phyloP scores from a whole-genome alignment of 352 stramenopile genomes.

The Aphanomyces euteiches region DNA sequence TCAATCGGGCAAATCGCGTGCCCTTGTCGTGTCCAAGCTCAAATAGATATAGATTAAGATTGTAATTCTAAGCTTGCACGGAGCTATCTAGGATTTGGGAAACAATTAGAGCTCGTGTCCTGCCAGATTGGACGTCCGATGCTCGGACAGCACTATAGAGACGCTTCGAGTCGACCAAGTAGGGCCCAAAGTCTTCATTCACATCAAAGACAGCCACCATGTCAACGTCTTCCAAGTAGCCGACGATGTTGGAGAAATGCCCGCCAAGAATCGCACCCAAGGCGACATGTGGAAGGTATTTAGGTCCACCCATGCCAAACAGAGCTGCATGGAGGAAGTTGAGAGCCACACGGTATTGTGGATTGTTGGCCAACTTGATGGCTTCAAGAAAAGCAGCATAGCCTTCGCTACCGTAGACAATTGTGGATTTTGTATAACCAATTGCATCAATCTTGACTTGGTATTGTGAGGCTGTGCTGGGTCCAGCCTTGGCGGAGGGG shows the following conservation, averaged over 20 bases:
- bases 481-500: neutral
- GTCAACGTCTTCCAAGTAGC: conserved; percentile 21
- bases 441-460: neutral
- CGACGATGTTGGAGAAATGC: conserved; percentile 24
- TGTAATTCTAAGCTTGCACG: neutral
- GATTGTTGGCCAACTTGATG: conserved; percentile 24
- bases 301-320: conserved; percentile 16
- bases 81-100: neutral
- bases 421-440: neutral
- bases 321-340: conserved; percentile 26
- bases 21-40: conserved; percentile 18
- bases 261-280: conserved; percentile 11
- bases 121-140: conserved; percentile 10
- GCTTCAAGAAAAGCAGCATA: conserved; percentile 11
- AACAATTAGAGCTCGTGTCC: conserved; percentile 13
- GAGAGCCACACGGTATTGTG: conserved; percentile 17
- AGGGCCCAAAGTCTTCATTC: conserved; percentile 20
- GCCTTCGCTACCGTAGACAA: conserved; percentile 26
- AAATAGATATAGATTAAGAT: neutral
- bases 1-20: conserved; percentile 8
- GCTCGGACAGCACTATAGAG: conserved; percentile 15
- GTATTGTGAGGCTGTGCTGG: conserved; percentile 5
- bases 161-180: conserved; percentile 12
- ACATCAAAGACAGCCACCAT: conserved; percentile 25
- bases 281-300: conserved; percentile 7